Conservation (phyloP, 768 basidiomycete species). For the Mycena galericulata region DNA sequence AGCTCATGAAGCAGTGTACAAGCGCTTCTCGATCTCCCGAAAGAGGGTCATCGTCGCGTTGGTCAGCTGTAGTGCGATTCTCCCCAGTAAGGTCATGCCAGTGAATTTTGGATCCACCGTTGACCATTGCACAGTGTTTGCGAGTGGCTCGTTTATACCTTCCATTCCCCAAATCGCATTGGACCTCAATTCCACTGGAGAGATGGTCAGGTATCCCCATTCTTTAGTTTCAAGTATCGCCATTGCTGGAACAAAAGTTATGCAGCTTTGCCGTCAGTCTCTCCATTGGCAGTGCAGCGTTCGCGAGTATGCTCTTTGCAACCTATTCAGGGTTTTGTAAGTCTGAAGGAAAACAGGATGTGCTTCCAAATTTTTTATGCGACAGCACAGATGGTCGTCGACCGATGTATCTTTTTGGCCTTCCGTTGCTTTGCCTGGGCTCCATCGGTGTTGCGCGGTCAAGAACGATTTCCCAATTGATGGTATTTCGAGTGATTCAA, state of each 20-base stretch:
- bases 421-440: conserved; percentile 61
- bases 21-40: conserved; percentile 55
- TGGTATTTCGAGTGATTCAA: conserved; percentile 66
- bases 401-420: conserved; percentile 59
- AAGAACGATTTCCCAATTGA: conserved; percentile 49
- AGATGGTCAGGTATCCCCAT: conserved; percentile 61
- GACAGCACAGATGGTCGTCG: conserved; percentile 67
- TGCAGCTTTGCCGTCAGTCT: conserved; percentile 62
- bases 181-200: conserved; percentile 57
- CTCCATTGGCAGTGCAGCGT: conserved; percentile 55
- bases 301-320: conserved; percentile 64
- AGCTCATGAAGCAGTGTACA: conserved; percentile 50
- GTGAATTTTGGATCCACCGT: neutral
- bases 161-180: conserved; percentile 65
- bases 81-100: conserved; percentile 58
- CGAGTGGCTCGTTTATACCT: conserved; percentile 61
- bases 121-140: conserved; percentile 53
- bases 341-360: conserved; percentile 30
- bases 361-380: no score
- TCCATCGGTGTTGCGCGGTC: conserved; percentile 62
- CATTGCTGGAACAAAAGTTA: no score
- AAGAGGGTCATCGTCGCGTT: conserved; percentile 63
- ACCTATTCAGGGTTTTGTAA: conserved; percentile 61
- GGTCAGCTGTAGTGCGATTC: conserved; percentile 63
- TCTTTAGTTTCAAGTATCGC: neutral